A percentile compares a stretch with the other conserved stretches of the same genome.
Conservation (phyloP, 202 grass and related monocot genomes). For the Digitaria exilis region DNA sequence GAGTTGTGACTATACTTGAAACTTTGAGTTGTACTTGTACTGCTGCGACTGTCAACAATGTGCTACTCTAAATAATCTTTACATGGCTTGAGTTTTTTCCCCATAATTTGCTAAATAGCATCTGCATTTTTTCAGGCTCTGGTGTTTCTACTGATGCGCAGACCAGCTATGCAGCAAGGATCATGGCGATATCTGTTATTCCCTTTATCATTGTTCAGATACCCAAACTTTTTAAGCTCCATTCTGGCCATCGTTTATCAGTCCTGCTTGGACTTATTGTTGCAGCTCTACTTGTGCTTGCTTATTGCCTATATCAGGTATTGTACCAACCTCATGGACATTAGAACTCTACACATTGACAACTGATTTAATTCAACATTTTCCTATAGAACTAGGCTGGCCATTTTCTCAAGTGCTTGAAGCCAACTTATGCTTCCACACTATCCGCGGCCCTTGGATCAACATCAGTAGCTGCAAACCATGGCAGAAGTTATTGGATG, state of each 20-base stretch:
- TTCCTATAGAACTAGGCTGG: not conserved
- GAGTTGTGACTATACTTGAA: not conserved
- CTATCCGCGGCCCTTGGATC: not conserved
- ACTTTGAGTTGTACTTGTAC: slow-evolving; percentile 19
- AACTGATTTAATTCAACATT: not conserved
- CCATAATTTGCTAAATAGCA: slow-evolving; percentile 25
- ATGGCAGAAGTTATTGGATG: not conserved
- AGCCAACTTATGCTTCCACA: not conserved
- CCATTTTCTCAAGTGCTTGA: not conserved
- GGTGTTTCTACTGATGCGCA: slow-evolving; percentile 80
- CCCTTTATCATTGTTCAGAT: slow-evolving; percentile 95
- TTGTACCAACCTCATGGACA: slow-evolving; percentile 10
- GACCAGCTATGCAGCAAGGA: slow-evolving; percentile 86
- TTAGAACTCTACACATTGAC: not conserved
- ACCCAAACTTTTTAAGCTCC: slow-evolving; percentile 70
- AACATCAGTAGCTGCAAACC: not conserved
- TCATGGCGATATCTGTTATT: slow-evolving; percentile 84
- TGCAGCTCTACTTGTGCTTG: slow-evolving; percentile 66
- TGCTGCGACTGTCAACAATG: not conserved
- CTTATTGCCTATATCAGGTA: slow-evolving; percentile 96
- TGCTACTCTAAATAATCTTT: slow-evolving; percentile 10
- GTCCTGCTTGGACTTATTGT: slow-evolving; percentile 65
- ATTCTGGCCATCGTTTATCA: slow-evolving; percentile 59
- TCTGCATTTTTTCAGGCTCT: slow-evolving; percentile 52
- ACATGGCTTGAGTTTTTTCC: not conserved